A percentile compares a stretch with the other conserved stretches of the same genome.
phyloP scores from a whole-genome alignment of 805 yeast genomes.

The Ogataea glucozyma region DNA sequence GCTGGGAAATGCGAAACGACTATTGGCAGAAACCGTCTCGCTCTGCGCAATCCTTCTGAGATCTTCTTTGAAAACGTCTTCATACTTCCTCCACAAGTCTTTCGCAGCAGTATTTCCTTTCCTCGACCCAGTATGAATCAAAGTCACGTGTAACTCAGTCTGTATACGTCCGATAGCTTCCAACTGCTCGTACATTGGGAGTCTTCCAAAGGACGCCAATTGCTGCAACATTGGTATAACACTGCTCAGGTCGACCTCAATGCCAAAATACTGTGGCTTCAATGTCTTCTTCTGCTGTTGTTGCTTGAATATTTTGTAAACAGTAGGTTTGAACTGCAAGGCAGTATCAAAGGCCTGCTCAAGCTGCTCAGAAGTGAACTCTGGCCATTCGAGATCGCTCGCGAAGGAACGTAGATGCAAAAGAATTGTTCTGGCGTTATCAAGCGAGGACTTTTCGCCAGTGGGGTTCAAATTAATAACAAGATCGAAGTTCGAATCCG shows the following conservation, averaged over 20 bases:
- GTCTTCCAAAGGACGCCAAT: background rate
- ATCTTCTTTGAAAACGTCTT: constrained; percentile 15
- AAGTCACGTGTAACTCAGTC: constrained; percentile 63
- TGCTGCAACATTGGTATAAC: constrained; percentile 21
- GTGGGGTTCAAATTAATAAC: constrained; percentile 57
- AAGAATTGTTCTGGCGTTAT: constrained; percentile 50
- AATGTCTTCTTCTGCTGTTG: constrained; percentile 11
- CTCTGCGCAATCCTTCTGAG: constrained; percentile 1
- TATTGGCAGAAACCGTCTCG: background rate
- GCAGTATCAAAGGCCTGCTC: constrained; percentile 54
- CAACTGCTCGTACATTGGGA: constrained; percentile 22
- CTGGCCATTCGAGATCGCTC: constrained; percentile 41
- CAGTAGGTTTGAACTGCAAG: constrained; percentile 52
- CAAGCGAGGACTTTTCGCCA: constrained; percentile 44
- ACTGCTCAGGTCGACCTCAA: constrained; percentile 32
- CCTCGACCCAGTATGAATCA: constrained; percentile 46
- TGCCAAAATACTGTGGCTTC: constrained; percentile 49
- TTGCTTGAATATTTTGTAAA: constrained; percentile 37
- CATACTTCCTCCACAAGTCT: constrained; percentile 24
- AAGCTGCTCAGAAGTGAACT: constrained; percentile 46
- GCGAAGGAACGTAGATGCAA: constrained; percentile 39
- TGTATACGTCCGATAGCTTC: constrained; percentile 44
- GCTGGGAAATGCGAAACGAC: constrained; percentile 18
- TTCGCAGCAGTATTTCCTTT: constrained; percentile 16
- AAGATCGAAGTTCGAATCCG: constrained; percentile 68